These are phyloP conservation scores for Laburnicola sp. DNA, from an alignment of 2,329 filamentous ascomycete species.

Conservation along the genomic window DNA sequence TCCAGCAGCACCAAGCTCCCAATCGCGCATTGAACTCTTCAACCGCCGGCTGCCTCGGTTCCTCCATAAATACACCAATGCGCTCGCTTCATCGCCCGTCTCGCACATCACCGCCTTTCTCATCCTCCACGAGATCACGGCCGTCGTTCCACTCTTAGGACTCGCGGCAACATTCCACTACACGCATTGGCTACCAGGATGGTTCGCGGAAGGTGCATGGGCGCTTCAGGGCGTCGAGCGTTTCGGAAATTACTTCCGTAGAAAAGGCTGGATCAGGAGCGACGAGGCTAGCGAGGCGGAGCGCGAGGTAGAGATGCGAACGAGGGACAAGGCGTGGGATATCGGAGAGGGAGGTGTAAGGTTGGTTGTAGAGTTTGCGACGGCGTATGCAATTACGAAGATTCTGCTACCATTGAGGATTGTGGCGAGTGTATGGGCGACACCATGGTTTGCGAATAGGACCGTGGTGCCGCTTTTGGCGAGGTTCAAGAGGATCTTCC, in stretches of 20 bases:
- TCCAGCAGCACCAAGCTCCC: constrained; percentile 22
- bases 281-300: constrained; percentile 53
- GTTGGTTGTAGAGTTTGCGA: constrained; percentile 70
- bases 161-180: constrained; percentile 81
- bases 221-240: constrained; percentile 66
- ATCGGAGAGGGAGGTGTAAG: constrained; percentile 54
- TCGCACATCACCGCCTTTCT: constrained; percentile 86
- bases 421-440: constrained; percentile 78
- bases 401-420: constrained; percentile 77
- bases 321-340: constrained; percentile 44
- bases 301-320: constrained; percentile 36
- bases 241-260: constrained; percentile 75
- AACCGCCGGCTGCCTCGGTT: constrained; percentile 59
- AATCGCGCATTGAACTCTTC: constrained; percentile 41
- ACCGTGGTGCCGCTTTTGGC: constrained; percentile 34
- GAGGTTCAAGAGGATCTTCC: constrained; percentile 46
- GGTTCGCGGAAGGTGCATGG: constrained; percentile 56
- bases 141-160: constrained; percentile 75
- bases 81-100: constrained; percentile 74
- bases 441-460: constrained; percentile 79
- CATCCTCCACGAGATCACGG: constrained; percentile 88
- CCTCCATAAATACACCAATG: constrained; percentile 69
- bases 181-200: constrained; percentile 69
- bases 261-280: constrained; percentile 77
- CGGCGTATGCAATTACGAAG: constrained; percentile 91